Percentiles rank a stretch among this genome's conserved stretches.
Evolutionary conservation across 306 rosid species (phyloP).

Genomic region (Betula pendula): DNA sequence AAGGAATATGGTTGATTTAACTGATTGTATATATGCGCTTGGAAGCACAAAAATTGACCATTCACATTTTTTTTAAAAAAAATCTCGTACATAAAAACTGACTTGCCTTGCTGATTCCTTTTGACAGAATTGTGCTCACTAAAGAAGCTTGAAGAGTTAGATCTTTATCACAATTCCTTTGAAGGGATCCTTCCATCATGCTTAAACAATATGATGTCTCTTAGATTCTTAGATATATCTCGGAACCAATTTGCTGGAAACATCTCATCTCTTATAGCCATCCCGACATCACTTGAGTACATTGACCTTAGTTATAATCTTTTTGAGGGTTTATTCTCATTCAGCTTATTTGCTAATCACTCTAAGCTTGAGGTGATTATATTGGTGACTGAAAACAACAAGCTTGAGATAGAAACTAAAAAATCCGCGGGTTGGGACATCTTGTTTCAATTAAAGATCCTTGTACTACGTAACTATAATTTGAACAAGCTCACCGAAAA

Average conservation of each 20-base stretch:
- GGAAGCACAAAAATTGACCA: too few species aligned
- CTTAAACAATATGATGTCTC: conserved; percentile 18
- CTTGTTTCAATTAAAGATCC: conserved; percentile 19
- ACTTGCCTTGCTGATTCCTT: not conserved
- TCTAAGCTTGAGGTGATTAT: conserved; percentile 15
- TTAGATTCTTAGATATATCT: conserved; percentile 19
- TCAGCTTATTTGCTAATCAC: conserved; percentile 24
- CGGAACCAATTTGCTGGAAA: conserved; percentile 8
- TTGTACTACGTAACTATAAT: conserved; percentile 7
- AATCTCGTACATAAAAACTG: too few species aligned
- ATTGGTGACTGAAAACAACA: conserved; percentile 1
- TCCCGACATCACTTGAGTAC: conserved; percentile 13
- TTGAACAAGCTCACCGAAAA: not conserved
- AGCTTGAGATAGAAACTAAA: conserved; percentile 25
- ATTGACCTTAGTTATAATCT: conserved; percentile 14
- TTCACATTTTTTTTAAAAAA: too few species aligned
- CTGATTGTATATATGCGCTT: too few species aligned
- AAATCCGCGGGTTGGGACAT: not conserved
- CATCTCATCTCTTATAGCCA: conserved; percentile 8
- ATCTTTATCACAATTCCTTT: conserved; percentile 5
- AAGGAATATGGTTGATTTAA: too few species aligned
- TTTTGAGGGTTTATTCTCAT: conserved; percentile 13
- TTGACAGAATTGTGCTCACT: conserved; percentile 8
- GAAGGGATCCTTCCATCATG: conserved; percentile 22
- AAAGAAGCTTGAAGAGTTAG: conserved; percentile 19